Percentiles rank a stretch among this genome's conserved stretches.
Conservation (phyloP, 768 basidiomycete genomes). For the Mycena epipterygia region DNA sequence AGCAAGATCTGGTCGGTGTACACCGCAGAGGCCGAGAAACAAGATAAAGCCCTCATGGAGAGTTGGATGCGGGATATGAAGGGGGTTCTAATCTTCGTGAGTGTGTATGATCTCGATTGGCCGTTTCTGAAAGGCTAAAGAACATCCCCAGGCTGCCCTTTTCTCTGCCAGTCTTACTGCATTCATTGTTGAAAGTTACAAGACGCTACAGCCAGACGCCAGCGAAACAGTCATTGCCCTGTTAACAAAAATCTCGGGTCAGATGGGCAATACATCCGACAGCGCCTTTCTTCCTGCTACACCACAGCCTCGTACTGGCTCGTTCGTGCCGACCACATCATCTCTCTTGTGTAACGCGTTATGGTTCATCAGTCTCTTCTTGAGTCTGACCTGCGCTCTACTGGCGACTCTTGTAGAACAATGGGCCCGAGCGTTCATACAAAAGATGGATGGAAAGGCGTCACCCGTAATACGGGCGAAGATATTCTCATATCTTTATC, state of each 20-base stretch:
- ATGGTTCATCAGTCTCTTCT: constrained; percentile 8
- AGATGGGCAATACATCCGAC: neutral
- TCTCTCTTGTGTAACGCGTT: neutral
- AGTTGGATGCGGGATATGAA: constrained; percentile 20
- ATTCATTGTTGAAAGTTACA: constrained; percentile 10
- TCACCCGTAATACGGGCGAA: neutral
- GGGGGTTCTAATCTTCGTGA: constrained; percentile 1
- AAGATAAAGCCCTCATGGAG: neutral
- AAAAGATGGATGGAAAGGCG: neutral
- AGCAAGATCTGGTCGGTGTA: constrained; percentile 11
- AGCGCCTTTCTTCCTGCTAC: neutral
- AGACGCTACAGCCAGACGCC: neutral
- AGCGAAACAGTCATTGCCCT: neutral
- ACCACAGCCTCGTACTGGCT: neutral
- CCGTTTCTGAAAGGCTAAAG: neutral
- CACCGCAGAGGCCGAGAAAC: neutral
- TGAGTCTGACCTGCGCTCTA: constrained; percentile 14
- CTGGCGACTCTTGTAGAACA: constrained; percentile 10
- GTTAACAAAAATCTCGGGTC: neutral
- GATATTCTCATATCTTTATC: constrained; percentile 7
- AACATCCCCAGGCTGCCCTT: neutral
- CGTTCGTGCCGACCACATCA: neutral
- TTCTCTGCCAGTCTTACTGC: constrained; percentile 8
- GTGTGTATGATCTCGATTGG: neutral
- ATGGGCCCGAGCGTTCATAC: neutral